Percentiles rank a stretch among this genome's conserved stretches.
These are phyloP conservation scores for Alternaria novae-zelandiae DNA, from an alignment of 2,329 filamentous ascomycete species.

Conservation along the genomic window DNA sequence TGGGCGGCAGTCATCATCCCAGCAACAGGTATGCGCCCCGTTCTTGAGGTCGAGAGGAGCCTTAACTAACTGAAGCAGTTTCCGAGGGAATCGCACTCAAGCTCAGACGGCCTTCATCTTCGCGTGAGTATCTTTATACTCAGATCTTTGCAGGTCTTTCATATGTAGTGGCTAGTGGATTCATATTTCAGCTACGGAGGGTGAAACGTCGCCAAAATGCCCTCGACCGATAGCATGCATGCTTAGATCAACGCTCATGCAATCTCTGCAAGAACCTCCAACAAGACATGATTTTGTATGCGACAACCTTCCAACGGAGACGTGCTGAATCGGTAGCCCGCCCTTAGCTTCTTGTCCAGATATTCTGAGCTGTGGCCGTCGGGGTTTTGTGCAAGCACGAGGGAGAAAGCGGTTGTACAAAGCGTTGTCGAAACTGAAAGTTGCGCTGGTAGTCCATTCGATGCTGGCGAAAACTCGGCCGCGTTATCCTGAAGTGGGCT, in stretches of 20 bases:
- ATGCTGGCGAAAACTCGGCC: neutral
- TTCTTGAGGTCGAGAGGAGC: neutral
- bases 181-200: conserved; percentile 31
- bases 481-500: neutral
- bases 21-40: conserved; percentile 38
- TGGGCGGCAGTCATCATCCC: conserved; percentile 50
- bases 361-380: conserved; percentile 11
- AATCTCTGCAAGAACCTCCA: conserved; percentile 8
- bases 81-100: conserved; percentile 53
- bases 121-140: conserved; percentile 44
- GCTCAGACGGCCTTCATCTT: conserved; percentile 37
- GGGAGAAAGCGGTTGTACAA: conserved; percentile 22
- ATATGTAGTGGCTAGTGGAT: conserved; percentile 42
- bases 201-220: conserved; percentile 7
- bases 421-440: conserved; percentile 9
- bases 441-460: neutral
- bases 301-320: conserved; percentile 13
- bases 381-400: conserved; percentile 15
- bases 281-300: conserved; percentile 15
- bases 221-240: neutral
- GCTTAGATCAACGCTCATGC: neutral
- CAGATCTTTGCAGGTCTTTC: conserved; percentile 49
- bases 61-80: neutral
- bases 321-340: conserved; percentile 12
- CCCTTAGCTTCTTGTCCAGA: conserved; percentile 17